A percentile compares a stretch with the other conserved stretches of the same genome.
Evolutionary conservation across 1,139 yeast species (phyloP).

Genomic region (Hyphopichia khmerensis): DNA sequence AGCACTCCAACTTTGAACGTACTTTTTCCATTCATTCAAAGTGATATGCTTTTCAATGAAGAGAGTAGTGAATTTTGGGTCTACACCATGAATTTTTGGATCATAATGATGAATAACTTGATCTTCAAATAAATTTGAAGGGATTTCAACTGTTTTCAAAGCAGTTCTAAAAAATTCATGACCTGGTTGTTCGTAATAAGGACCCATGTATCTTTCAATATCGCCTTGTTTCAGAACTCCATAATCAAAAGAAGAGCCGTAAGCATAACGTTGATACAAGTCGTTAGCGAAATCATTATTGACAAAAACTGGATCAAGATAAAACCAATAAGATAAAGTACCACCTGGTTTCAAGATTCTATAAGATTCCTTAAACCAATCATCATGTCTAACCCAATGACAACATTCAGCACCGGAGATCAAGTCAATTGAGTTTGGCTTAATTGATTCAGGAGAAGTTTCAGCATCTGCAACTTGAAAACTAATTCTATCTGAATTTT

Average conservation of each 20-base stretch:
- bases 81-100: slow-evolving; percentile 28
- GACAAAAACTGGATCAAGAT: slow-evolving; percentile 61
- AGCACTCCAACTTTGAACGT: slow-evolving; percentile 68
- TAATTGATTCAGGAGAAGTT: slow-evolving; percentile 17
- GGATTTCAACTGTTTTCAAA: slow-evolving; percentile 41
- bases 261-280: slow-evolving; percentile 36
- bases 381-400: slow-evolving; percentile 70
- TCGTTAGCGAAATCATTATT: slow-evolving; percentile 42
- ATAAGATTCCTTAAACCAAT: slow-evolving; percentile 50
- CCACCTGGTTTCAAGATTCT: slow-evolving; percentile 57
- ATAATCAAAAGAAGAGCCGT: slow-evolving; percentile 28
- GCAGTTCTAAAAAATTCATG: slow-evolving; percentile 48
- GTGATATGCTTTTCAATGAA: slow-evolving; percentile 42
- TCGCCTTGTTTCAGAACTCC: slow-evolving; percentile 15
- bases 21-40: slow-evolving; percentile 43
- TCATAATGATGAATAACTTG: slow-evolving; percentile 38
- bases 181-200: slow-evolving; percentile 78
- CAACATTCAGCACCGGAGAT: slow-evolving; percentile 76
- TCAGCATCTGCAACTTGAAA: slow-evolving; percentile 36
- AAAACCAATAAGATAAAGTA: slow-evolving; percentile 77
- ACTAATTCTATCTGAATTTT: slow-evolving; percentile 12
- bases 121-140: slow-evolving; percentile 37
- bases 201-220: slow-evolving; percentile 54
- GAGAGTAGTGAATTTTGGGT: slow-evolving; percentile 27
- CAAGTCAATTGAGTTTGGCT: slow-evolving; percentile 47